Evolutionary conservation across 148 eudicot species (phyloP).

Genomic region (Silene conica): DNA sequence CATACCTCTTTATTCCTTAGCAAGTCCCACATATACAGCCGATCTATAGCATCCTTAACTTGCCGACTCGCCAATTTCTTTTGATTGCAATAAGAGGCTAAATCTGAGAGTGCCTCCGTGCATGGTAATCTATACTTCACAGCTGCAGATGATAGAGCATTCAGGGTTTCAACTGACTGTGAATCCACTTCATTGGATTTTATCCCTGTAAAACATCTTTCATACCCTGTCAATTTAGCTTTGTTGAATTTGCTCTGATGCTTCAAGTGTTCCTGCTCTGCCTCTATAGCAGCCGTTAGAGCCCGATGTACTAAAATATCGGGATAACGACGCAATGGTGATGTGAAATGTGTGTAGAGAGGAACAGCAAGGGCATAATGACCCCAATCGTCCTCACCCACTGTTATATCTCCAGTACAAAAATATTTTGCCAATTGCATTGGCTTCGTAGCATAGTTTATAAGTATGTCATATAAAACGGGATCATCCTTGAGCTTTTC

Average conservation of each 20-base stretch:
- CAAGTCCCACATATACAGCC: slow-evolving; percentile 73
- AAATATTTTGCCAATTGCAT: slow-evolving; percentile 90
- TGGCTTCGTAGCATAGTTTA: slow-evolving; percentile 72
- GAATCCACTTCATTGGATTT: slow-evolving; percentile 45
- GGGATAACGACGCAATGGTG: slow-evolving; percentile 86
- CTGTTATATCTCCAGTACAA: slow-evolving; percentile 64
- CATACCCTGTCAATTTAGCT: slow-evolving; percentile 14
- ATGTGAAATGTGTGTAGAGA: slow-evolving; percentile 88
- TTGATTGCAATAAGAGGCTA: slow-evolving; percentile 73
- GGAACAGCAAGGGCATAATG: slow-evolving; percentile 91
- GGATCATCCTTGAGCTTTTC: slow-evolving; percentile 61
- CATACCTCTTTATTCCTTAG: slow-evolving; percentile 75
- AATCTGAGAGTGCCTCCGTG: slow-evolving; percentile 46
- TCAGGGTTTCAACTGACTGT: slow-evolving; percentile 44
- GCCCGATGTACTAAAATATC: slow-evolving; percentile 85
- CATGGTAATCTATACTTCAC: slow-evolving; percentile 49
- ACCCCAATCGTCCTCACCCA: slow-evolving; percentile 49
- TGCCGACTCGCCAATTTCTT: slow-evolving; percentile 66
- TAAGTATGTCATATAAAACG: slow-evolving; percentile 61
- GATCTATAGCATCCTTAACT: slow-evolving; percentile 80
- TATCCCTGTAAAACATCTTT: slow-evolving; percentile 60
- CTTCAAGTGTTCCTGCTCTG: slow-evolving; percentile 56
- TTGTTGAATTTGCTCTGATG: slow-evolving; percentile 20
- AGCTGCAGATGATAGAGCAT: slow-evolving; percentile 58
- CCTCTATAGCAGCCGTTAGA: slow-evolving; percentile 69